phyloP scores from a whole-genome alignment of 176 grass and related monocot genomes.

The Oryza longistaminata region DNA sequence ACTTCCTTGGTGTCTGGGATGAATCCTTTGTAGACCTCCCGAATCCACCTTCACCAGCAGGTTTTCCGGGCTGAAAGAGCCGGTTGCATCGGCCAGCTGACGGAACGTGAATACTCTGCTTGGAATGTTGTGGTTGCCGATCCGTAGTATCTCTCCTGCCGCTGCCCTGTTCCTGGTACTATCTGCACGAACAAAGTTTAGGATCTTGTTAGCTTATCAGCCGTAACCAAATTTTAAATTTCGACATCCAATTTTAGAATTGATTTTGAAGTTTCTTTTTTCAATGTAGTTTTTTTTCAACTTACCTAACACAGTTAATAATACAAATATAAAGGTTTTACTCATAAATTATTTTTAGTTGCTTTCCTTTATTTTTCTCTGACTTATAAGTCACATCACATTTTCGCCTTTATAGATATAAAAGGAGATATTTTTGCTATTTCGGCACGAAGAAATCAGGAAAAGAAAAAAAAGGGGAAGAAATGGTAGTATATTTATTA shows the following conservation, averaged over 20 bases:
- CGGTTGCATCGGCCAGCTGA: constrained; percentile 71
- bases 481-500: constrained; percentile 4
- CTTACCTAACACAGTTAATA: no score
- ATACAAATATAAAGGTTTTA: no score
- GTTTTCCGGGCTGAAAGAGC: constrained; percentile 73
- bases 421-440: not conserved
- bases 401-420: not conserved
- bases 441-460: not conserved
- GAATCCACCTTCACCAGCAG: constrained; percentile 86
- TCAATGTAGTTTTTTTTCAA: no score
- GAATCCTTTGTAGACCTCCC: constrained; percentile 79
- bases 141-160: constrained; percentile 79
- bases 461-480: not conserved
- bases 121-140: constrained; percentile 74
- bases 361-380: no score
- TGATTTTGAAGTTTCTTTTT: no score
- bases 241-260: no score
- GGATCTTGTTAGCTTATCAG: no score
- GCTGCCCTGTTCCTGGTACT: constrained; percentile 56
- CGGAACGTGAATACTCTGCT: constrained; percentile 68
- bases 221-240: no score
- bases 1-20: constrained; percentile 55
- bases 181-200: constrained; percentile 46
- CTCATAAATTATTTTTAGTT: no score
- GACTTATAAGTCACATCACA: not conserved